phyloP scores from a whole-genome alignment of 2,329 filamentous ascomycete genomes.

The Thielaviopsis euricoi region DNA sequence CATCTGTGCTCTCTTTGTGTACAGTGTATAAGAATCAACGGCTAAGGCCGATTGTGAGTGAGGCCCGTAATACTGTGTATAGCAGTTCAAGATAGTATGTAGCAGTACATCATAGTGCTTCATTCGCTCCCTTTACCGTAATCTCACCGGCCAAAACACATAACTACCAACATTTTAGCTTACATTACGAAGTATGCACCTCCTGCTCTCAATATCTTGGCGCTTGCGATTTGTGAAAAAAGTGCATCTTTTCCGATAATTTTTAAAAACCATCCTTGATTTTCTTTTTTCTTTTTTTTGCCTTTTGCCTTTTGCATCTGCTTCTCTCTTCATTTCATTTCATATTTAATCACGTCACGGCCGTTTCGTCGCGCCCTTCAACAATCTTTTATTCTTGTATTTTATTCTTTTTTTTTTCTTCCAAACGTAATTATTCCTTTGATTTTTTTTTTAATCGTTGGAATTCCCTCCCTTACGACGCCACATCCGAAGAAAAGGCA shows the following conservation, averaged over 20 bases:
- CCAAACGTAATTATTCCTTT: neutral
- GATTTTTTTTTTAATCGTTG: too few relatives aligned
- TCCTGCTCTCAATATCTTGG: too few relatives aligned
- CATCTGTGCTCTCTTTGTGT: too few relatives aligned
- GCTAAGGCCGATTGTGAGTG: too few relatives aligned
- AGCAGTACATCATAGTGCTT: too few relatives aligned
- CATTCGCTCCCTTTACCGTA: too few relatives aligned
- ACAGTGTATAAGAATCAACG: too few relatives aligned
- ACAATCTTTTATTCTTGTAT: neutral
- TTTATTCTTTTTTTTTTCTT: constrained; percentile 1
- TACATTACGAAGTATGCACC: too few relatives aligned
- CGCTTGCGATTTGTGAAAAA: neutral
- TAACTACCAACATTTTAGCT: too few relatives aligned
- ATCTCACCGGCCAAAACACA: too few relatives aligned
- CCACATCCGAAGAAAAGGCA: neutral
- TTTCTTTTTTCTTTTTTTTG: neutral
- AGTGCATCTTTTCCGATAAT: neutral
- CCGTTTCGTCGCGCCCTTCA: neutral
- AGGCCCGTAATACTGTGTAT: too few relatives aligned
- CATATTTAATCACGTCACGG: neutral
- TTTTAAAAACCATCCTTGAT: neutral
- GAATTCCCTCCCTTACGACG: neutral
- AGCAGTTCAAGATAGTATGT: too few relatives aligned
- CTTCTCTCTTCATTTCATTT: neutral
- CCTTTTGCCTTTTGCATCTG: neutral